Percentiles rank a stretch among this genome's conserved stretches.
Conservation (phyloP, 1,284 basidiomycete genomes). For the Xanthoconium separans region DNA sequence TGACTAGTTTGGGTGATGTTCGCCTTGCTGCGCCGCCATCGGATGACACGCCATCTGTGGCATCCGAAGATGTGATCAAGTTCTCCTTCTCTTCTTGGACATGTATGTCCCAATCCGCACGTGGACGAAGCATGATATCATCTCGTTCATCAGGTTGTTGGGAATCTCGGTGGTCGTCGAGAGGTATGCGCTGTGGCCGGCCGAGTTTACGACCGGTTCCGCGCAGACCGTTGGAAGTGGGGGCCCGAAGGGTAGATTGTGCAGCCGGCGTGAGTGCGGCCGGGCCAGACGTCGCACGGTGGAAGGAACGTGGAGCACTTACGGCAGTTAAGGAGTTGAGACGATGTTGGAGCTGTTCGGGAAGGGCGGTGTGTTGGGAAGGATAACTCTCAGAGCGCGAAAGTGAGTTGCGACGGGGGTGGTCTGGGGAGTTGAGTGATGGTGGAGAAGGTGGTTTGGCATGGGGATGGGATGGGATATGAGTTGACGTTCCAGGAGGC, state of each 20-base stretch:
- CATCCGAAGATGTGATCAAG: slow-evolving; percentile 27
- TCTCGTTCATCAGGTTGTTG: slow-evolving; percentile 40
- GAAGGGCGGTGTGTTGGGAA: slow-evolving; percentile 15
- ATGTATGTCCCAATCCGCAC: slow-evolving; percentile 29
- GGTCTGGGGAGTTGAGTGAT: slow-evolving; percentile 38
- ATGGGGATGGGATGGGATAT: slow-evolving; percentile 21
- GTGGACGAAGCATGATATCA: slow-evolving; percentile 27
- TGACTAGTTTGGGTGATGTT: slow-evolving; percentile 25
- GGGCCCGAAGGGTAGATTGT: slow-evolving; percentile 24
- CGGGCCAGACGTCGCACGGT: slow-evolving; percentile 61
- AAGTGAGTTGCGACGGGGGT: slow-evolving; percentile 46
- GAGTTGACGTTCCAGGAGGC: slow-evolving; percentile 22
- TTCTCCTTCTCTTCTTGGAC: slow-evolving; percentile 34
- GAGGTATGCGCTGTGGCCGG: slow-evolving; percentile 41
- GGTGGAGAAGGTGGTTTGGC: slow-evolving; percentile 34
- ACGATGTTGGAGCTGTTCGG: slow-evolving; percentile 26
- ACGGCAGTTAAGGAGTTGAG: slow-evolving; percentile 20
- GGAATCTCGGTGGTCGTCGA: slow-evolving; percentile 40
- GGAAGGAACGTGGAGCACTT: slow-evolving; percentile 47
- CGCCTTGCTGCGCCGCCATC: slow-evolving; percentile 24
- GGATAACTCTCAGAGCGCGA: slow-evolving; percentile 65
- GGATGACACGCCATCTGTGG: slow-evolving; percentile 22
- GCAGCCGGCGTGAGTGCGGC: slow-evolving; percentile 35
- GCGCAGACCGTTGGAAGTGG: slow-evolving; percentile 33
- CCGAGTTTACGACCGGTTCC: slow-evolving; percentile 37